Evolutionary conservation across 108 stramenopile genomes (phyloP).

Genomic region (Pseudonitzschia multistriata): DNA sequence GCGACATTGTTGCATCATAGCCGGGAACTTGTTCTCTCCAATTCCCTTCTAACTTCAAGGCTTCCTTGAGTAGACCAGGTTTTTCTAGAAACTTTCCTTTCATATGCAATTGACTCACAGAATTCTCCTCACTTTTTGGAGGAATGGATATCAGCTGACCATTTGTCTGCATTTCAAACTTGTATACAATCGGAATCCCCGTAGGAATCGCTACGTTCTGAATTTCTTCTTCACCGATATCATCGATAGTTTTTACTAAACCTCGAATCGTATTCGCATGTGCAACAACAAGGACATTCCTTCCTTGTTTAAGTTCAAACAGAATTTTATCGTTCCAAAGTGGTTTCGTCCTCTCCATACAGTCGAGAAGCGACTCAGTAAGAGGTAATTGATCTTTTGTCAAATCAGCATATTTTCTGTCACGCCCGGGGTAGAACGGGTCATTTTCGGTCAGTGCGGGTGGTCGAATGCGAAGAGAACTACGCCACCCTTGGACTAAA

Average conservation of each 20-base stretch:
- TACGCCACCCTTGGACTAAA: conserved; percentile 83
- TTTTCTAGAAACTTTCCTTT: conserved; percentile 84
- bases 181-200: conserved; percentile 93
- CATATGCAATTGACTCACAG: conserved; percentile 72
- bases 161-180: conserved; percentile 69
- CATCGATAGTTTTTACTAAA: conserved; percentile 43
- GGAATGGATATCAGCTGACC: conserved; percentile 38
- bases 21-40: conserved; percentile 76
- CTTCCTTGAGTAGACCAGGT: conserved; percentile 82
- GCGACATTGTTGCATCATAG: conserved; percentile 65
- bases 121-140: conserved; percentile 48
- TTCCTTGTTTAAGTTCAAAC: conserved; percentile 75
- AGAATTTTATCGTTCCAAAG: conserved; percentile 87
- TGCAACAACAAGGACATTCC: conserved; percentile 91
- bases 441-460: conserved; percentile 69
- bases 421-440: conserved; percentile 83
- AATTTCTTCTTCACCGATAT: conserved; percentile 65
- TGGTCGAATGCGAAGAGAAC: conserved; percentile 51
- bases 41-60: conserved; percentile 79
- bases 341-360: conserved; percentile 82
- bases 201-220: conserved; percentile 92
- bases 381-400: conserved; percentile 76
- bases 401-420: conserved; percentile 84
- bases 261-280: conserved; percentile 91
- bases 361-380: conserved; percentile 86